Evolutionary conservation across 169 alveolate species (phyloP), one percentile per base, ranked within the genome.

Genomic region (Blepharisma undulans): DNA sequence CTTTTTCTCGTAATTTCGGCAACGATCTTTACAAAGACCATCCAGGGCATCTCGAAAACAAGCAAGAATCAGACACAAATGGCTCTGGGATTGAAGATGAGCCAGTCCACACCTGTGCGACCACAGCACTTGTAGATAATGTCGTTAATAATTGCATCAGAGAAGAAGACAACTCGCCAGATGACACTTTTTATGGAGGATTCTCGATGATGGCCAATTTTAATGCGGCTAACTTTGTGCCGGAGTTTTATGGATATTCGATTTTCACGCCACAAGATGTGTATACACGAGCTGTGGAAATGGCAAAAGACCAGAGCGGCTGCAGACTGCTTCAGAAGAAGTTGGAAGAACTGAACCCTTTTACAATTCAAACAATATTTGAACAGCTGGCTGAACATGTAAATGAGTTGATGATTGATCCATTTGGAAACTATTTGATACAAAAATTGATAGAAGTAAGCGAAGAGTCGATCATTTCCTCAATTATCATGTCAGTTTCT

Each of bases 341-440:
- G 66, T 90, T 97, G 72, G 98, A 98, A 66, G 96, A 96, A 88
- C 95, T 93, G 33, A 96, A 96, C 61, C 88, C 93, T 76, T 89
- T 94, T 30, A 91, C 95, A 10, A 30, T 30, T 33, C 59, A 96
- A 25, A 91, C 93, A 5, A 92, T 79, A 87, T 93, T 96, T 60
- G 94, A 95, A 48, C 97, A 95, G 61, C 94, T 97, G 1, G 81
- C 96, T 61, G 96, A 96, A 21, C 96, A 97, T 92, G 89, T 97
- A 74, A 93, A 87, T 7, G 97, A 94, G 82, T 94, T 98, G 32
- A 98, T 98, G 98, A 95, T 94, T 21, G 99, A 98, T 89, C 98
- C 99, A 21, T 98, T 98, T 90, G 99, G 99, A 12, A 98, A 98
- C 93, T 98, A 98, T 91, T 94, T 98, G 90, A 97, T 99, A 71